phyloP scores from a whole-genome alignment of 1,284 basidiomycete species.

The Rhodotorula sp. region DNA sequence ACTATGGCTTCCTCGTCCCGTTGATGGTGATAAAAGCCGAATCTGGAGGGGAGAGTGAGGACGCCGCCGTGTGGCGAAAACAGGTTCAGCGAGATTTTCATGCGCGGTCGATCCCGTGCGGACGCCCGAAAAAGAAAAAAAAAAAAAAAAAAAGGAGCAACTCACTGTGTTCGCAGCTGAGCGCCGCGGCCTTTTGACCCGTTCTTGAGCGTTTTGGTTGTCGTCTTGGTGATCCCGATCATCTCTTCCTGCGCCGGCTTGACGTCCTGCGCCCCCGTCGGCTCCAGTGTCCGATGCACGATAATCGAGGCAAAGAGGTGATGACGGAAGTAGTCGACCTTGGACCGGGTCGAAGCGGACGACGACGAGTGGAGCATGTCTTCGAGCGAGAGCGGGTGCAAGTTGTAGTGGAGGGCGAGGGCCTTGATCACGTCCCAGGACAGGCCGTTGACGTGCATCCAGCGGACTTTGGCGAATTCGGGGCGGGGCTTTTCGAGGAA shows the following conservation, averaged over 20 bases:
- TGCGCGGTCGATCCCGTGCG: neutral
- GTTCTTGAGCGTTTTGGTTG: slow-evolving; percentile 18
- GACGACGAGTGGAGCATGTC: slow-evolving; percentile 57
- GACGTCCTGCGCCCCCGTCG: neutral
- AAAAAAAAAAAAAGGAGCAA: neutral
- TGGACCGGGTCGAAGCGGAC: slow-evolving; percentile 56
- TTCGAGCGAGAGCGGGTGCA: slow-evolving; percentile 68
- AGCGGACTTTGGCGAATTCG: slow-evolving; percentile 59
- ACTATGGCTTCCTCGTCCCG: slow-evolving; percentile 20
- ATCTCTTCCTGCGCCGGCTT: slow-evolving; percentile 40
- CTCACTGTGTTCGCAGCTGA: slow-evolving; percentile 12
- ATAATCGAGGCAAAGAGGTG: slow-evolving; percentile 68
- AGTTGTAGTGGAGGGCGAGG: slow-evolving; percentile 62
- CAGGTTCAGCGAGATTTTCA: neutral
- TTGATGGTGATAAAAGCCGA: slow-evolving; percentile 18
- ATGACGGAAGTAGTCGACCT: slow-evolving; percentile 65
- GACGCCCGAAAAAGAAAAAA: neutral
- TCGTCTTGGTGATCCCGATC: neutral
- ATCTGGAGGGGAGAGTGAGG: neutral
- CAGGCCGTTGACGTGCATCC: slow-evolving; percentile 68
- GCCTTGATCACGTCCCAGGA: slow-evolving; percentile 69
- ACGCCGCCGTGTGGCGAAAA: no score
- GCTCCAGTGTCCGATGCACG: slow-evolving; percentile 53
- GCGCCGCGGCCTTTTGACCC: neutral
- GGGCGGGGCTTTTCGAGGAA: slow-evolving; percentile 54